Evolutionary conservation across 1,284 basidiomycete genomes (phyloP), one percentile per base, ranked within the genome.

Genomic region (Apiotrichum montevideense): DNA sequence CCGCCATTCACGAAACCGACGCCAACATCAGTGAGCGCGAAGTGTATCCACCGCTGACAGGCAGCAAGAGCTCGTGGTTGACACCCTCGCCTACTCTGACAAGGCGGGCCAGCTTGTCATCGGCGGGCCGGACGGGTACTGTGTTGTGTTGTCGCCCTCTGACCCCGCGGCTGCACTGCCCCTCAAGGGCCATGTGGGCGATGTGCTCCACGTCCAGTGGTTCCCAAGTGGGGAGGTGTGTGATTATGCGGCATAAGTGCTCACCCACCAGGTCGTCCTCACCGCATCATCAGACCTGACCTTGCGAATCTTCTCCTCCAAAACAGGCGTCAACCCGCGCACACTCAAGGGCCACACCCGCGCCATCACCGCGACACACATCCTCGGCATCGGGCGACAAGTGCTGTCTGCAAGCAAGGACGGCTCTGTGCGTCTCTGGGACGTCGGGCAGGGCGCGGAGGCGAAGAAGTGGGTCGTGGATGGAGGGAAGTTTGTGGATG

Each of bases 381-480:
- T 90, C 59, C 73, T 90, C 40, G 81, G 82, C 0, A 76, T 82
- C 0, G 86, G 88, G 0, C 79, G 82, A 35, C 84, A 85, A 62
- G 74, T 91, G 11, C 66, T 91, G 2, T 77, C 77, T 4, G 75
- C 68, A 0, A 81, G 83, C 5, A 81, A 83, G 55, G 89, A 92
- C 68, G 83, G 84, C 2, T 85, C 84, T 0, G 70, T 90, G 21
- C 80, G 85, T 34, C 75, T 88, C 4, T 93, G 88, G 88, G 86
- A 90, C 64, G 83, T 90, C 3, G 79, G 82, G 3, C 77, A 79
- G 5, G 83, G 80, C 10, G 72, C 73, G 37, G 80, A 82, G 66
- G 80, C 83, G 45, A 73, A 79, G 58, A 62, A 74, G 34, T 71
- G 72, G 70, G 47, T 44, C 2, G 52, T 64, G 8, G 59, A 49